Evolutionary conservation across 257 asterid genomes (phyloP).

Genomic region (Solanum neorickii): DNA sequence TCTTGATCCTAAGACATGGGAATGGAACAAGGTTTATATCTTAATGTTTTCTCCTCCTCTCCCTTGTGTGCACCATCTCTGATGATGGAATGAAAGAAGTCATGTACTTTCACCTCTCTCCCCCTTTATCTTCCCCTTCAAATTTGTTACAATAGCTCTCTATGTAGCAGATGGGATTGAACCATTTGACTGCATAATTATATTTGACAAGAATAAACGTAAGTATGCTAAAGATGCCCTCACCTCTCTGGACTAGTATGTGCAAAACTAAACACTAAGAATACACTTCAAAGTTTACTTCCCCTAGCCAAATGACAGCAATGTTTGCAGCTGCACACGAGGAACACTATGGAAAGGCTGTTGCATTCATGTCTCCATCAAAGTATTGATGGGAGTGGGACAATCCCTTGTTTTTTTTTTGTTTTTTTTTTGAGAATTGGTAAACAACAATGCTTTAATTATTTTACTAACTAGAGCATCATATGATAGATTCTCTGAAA

Average conservation of each 20-base stretch:
- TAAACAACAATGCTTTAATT: neutral
- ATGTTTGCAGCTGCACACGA: neutral
- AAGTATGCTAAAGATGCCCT: neutral
- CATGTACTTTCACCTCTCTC: neutral
- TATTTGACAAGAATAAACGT: neutral
- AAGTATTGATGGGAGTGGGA: neutral
- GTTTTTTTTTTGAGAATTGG: too few species aligned
- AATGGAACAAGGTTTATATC: slow-evolving; percentile 83
- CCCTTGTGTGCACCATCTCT: neutral
- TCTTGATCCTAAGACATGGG: slow-evolving; percentile 96
- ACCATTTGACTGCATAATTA: neutral
- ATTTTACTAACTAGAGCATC: neutral
- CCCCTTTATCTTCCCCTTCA: neutral
- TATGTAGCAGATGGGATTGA: neutral
- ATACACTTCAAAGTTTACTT: neutral
- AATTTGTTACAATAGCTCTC: neutral
- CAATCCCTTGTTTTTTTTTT: neutral
- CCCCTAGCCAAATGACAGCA: neutral
- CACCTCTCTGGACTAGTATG: neutral
- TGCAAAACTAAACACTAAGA: neutral
- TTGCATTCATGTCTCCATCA: neutral
- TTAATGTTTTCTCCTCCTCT: slow-evolving; percentile 1
- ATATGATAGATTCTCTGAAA: neutral
- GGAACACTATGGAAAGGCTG: neutral
- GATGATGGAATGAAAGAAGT: neutral